These are phyloP conservation scores for Naegleria fowleri DNA, from an alignment of 208 protist species.

Conservation along the genomic window DNA sequence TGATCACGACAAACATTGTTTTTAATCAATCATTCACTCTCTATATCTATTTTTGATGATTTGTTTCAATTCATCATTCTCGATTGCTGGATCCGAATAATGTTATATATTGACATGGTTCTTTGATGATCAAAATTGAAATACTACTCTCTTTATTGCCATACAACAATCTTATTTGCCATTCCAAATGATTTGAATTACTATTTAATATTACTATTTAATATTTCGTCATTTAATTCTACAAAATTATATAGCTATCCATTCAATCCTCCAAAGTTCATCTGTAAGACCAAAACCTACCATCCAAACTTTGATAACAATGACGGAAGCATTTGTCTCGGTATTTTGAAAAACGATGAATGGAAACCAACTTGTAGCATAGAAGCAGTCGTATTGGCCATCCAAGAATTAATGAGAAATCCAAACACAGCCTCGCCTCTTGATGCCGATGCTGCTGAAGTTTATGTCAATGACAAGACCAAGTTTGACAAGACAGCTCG, in stretches of 20 bases:
- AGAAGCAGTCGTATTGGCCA: neutral
- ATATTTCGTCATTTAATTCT: no score
- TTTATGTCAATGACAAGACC: neutral
- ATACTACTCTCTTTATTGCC: no score
- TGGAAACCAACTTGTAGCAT: slow-evolving; percentile 2
- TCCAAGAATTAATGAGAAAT: slow-evolving; percentile 6
- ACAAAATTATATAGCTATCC: slow-evolving; percentile 12
- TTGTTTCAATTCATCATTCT: no score
- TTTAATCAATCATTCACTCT: neutral
- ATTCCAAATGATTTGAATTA: no score
- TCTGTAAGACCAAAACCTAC: neutral
- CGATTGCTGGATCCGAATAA: no score
- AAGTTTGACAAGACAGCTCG: neutral
- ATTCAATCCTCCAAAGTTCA: slow-evolving; percentile 21
- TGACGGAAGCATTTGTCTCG: slow-evolving; percentile 15
- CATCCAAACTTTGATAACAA: slow-evolving; percentile 22
- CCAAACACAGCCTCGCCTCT: neutral
- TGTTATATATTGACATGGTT: no score
- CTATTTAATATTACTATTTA: no score
- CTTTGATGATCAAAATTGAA: no score
- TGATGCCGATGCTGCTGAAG: neutral
- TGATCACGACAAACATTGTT: no score
- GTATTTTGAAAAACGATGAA: slow-evolving; percentile 10
- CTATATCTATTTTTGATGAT: neutral
- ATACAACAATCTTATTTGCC: no score